These are phyloP conservation scores for Yarrowia galli DNA, from an alignment of 1,139 yeast species.

Conservation along the genomic window DNA sequence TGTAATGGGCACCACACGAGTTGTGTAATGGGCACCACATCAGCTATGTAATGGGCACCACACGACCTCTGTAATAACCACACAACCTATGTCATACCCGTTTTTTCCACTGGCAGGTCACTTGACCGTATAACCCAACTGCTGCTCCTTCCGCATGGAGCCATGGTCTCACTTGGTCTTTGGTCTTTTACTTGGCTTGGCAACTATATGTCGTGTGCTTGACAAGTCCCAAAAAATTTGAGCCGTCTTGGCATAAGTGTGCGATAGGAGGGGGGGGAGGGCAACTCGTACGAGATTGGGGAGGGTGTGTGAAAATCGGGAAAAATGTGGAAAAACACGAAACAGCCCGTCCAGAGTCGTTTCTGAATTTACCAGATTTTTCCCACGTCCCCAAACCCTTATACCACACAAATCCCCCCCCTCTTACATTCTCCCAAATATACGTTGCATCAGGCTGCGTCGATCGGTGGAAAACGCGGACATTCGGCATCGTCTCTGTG, in stretches of 20 bases:
- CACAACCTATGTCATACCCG: not conserved
- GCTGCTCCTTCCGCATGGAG: not conserved
- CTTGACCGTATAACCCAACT: too few species aligned
- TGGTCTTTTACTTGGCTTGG: conserved; percentile 14
- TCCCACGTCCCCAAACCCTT: too few species aligned
- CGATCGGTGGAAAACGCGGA: not conserved
- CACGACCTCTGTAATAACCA: not conserved
- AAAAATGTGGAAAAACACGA: too few species aligned
- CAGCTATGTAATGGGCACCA: not conserved
- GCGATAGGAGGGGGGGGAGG: too few species aligned
- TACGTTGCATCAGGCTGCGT: not conserved
- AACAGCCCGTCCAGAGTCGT: too few species aligned
- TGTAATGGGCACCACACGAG: too few species aligned
- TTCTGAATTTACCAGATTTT: too few species aligned
- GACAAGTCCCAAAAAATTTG: not conserved
- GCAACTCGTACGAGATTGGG: too few species aligned
- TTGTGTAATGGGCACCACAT: not conserved
- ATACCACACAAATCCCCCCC: too few species aligned
- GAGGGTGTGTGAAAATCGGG: too few species aligned
- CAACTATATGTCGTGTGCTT: conserved; percentile 18
- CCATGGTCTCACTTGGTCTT: conserved; percentile 5
- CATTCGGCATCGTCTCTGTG: not conserved
- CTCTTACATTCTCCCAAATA: too few species aligned
- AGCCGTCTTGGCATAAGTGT: not conserved
- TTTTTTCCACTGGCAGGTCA: too few species aligned